phyloP scores from a whole-genome alignment of 257 asterid species.

The Gentiana dahurica region DNA sequence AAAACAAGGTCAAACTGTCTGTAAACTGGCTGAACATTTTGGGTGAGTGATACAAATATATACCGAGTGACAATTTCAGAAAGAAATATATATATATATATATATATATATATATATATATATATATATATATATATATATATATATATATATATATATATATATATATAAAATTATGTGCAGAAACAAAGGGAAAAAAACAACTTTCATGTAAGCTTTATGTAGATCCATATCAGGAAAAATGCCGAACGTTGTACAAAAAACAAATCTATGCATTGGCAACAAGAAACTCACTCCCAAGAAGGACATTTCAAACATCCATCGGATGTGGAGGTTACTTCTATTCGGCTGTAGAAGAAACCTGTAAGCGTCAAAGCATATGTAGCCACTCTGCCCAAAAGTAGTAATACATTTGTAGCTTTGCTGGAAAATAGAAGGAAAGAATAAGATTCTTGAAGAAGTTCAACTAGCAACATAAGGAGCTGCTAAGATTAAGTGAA shows the following conservation, averaged over 20 bases:
- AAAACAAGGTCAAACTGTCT: no score
- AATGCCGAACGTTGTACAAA: background rate
- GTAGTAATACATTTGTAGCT: constrained; percentile 69
- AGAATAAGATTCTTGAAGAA: constrained; percentile 18
- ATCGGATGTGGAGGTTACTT: constrained; percentile 37
- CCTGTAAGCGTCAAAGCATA: constrained; percentile 88
- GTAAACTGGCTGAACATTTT: no score
- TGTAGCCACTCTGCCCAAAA: constrained; percentile 84
- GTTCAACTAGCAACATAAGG: background rate
- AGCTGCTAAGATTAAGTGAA: no score
- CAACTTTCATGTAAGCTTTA: background rate
- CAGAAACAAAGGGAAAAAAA: background rate
- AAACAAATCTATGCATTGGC: constrained; percentile 5
- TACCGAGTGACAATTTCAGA: no score
- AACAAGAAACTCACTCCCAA: constrained; percentile 48
- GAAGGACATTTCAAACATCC: constrained; percentile 43
- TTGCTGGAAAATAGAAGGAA: constrained; percentile 45
- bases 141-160: no score
- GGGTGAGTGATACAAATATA: no score
- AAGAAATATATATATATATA: no score
- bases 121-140: no score
- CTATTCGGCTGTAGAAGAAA: constrained; percentile 70
- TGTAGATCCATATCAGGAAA: no score
- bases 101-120: no score
- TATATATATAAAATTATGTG: no score